phyloP scores from a whole-genome alignment of 164 flowering plant genomes.

The Magnolia officinalis region DNA sequence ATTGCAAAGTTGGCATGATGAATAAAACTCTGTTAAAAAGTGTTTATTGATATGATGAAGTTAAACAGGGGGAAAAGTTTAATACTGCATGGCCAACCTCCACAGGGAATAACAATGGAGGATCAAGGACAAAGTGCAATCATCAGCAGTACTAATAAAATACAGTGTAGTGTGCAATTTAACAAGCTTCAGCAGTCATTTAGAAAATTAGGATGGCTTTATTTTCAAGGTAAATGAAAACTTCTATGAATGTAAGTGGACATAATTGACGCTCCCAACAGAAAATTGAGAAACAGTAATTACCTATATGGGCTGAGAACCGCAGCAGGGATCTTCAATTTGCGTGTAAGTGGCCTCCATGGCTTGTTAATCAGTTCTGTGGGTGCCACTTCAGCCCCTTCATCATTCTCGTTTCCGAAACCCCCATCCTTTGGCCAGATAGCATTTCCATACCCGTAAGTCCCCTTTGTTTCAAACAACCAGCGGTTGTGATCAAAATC shows the following conservation, averaged over 20 bases:
- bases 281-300: background rate
- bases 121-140: too few relatives aligned
- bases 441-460: constrained; percentile 79
- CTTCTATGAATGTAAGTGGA: too few relatives aligned
- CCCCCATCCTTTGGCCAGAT: constrained; percentile 54
- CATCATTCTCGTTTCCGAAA: constrained; percentile 24
- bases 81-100: too few relatives aligned
- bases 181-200: too few relatives aligned
- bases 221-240: too few relatives aligned
- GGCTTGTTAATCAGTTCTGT: constrained; percentile 61
- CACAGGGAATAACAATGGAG: too few relatives aligned
- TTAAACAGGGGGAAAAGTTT: too few relatives aligned
- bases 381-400: constrained; percentile 7
- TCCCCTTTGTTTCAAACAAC: constrained; percentile 76
- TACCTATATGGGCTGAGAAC: constrained; percentile 85
- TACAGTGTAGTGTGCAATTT: background rate
- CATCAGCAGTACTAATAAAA: background rate
- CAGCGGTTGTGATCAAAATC: constrained; percentile 80
- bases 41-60: too few relatives aligned
- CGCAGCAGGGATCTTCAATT: constrained; percentile 45
- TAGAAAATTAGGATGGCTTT: too few relatives aligned
- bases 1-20: too few relatives aligned
- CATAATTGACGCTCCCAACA: too few relatives aligned
- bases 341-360: constrained; percentile 76
- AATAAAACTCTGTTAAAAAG: too few relatives aligned